Conservation (phyloP, 1,284 basidiomycete genomes). For the Exobasidium cylindrosporum region DNA sequence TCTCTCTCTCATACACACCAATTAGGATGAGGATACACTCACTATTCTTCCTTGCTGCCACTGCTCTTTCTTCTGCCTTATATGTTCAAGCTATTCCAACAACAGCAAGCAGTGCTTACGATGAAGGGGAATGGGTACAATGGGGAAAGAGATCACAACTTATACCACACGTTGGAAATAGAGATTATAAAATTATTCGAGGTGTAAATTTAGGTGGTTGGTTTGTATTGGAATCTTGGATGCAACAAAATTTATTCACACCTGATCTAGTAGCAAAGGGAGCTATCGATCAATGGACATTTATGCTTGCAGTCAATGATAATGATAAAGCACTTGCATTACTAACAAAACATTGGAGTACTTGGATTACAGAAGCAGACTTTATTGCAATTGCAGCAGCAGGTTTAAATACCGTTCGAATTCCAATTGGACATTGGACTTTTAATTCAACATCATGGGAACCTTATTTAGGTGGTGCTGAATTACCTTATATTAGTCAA, state of each 20-base stretch:
- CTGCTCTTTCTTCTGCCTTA: not conserved
- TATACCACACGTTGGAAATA: not conserved
- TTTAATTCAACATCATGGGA: conserved; percentile 9
- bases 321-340: not conserved
- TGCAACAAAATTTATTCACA: conserved; percentile 59
- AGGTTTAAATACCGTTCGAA: conserved; percentile 55
- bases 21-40: not conserved
- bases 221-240: conserved; percentile 48
- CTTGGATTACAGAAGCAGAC: conserved; percentile 55
- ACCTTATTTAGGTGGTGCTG: conserved; percentile 11
- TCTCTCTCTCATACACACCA: too few relatives aligned
- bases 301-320: not conserved
- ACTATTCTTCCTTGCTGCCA: not conserved
- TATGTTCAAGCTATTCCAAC: not conserved
- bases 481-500: conserved; percentile 13
- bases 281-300: conserved; percentile 8
- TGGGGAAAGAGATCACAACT: not conserved
- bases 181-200: conserved; percentile 20
- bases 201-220: conserved; percentile 53
- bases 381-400: conserved; percentile 53
- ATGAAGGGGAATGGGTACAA: not conserved
- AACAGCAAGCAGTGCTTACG: not conserved
- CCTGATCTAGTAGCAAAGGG: conserved; percentile 8
- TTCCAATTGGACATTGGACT: conserved; percentile 13
- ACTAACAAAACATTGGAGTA: conserved; percentile 49